phyloP scores from a whole-genome alignment of 495 filamentous ascomycete species.

The Staphylotrichum tortipilum region DNA sequence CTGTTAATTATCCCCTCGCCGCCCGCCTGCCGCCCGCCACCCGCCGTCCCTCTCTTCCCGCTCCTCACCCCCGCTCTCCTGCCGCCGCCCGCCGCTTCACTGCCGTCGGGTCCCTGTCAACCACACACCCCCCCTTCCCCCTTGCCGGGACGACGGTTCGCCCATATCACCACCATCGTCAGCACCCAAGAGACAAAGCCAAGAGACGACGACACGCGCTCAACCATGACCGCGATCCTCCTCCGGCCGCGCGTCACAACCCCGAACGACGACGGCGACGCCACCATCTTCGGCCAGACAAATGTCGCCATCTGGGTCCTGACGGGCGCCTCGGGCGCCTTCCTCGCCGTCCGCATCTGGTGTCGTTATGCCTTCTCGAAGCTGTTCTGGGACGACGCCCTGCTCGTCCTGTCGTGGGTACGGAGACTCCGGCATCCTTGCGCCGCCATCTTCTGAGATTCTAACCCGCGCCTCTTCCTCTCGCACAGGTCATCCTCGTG shows the following conservation, averaged over 20 bases:
- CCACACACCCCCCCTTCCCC: no score
- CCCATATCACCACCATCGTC: background rate
- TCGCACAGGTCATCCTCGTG: conserved; percentile 9
- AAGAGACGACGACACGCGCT: no score
- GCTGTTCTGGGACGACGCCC: conserved; percentile 12
- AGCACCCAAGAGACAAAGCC: no score
- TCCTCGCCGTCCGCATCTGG: conserved; percentile 12
- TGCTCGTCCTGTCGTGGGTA: conserved; percentile 14
- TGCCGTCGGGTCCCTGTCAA: background rate
- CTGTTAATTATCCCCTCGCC: background rate
- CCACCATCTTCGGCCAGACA: conserved; percentile 8
- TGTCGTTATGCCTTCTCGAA: conserved; percentile 10
- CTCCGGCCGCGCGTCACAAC: no score
- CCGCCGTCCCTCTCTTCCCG: background rate
- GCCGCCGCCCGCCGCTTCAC: background rate
- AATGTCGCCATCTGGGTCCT: conserved; percentile 16
- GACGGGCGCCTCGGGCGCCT: conserved; percentile 8
- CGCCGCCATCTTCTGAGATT: no score
- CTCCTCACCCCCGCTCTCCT: no score
- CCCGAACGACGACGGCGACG: conserved; percentile 8
- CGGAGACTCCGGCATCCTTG: background rate
- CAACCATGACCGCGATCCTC: no score
- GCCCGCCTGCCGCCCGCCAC: background rate
- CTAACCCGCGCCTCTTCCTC: background rate
- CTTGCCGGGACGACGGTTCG: no score